Base-by-base conservation (phyloP, 768 basidiomycete species). In the Kwoniella heveanensis region DNA sequence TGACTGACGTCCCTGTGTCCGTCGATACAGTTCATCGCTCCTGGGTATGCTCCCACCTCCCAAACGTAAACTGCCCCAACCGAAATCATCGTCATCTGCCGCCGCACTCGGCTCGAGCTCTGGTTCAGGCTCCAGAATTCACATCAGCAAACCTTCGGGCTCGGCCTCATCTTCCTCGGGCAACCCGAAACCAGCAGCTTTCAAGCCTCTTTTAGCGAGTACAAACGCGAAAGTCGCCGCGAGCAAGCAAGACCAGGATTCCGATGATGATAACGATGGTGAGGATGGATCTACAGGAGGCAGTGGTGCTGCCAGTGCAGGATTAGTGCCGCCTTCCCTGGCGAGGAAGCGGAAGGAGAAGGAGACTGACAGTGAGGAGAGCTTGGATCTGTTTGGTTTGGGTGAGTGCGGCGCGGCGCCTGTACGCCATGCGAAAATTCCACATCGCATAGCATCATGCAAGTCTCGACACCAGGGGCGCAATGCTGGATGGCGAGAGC, bases 41-140 rank as follows among this genome's bases (percentile, higher is more conserved):
- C 55, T 80, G 2, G 77, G 73, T 1, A 74, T 80, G 75, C 58
- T 80, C 1, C 78, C 78, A 10, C 64, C 77, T 29, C 78, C 78
- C 0, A 80, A 80, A 60, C 53, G 77, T n/a, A 73, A 74, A 57
- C 57, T 78, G 25, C 72, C 73, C 5, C 24, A 32, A 29, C 13
- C 62, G 10, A 54, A 27, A 19, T 25, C 69, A 27, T 57, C 67
- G 12, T 54, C 62, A 21, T 47, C 56, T n/a, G n/a, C n/a, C n/a
- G n/a, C n/a, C 0, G 55, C 30, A 19, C 39, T 44, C 9, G 39
- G 39, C 9, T 44, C 39, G 19, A 19, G 39, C 39, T 44, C 39
- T 3, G 39, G 39, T 19, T 44, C 39, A 37, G 51, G 47, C 22
- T 64, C 73, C 22, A 44, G 55, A 52, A 46, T 73, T 19, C 52